phyloP scores from a whole-genome alignment of 164 flowering plant species.

The Piper betle region DNA sequence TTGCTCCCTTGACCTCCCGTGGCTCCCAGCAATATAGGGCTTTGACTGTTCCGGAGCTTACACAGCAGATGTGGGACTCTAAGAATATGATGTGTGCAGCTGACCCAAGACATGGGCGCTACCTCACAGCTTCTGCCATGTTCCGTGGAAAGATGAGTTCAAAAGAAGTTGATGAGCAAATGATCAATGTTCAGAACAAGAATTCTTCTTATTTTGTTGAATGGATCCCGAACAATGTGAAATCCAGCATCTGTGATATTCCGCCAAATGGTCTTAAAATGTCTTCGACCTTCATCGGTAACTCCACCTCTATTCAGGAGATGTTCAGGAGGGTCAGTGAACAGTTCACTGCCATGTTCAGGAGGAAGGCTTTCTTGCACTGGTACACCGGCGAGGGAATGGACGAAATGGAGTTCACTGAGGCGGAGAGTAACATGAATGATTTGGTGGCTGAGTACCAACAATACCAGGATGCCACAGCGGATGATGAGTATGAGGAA shows the following conservation, averaged over 20 bases:
- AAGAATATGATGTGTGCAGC: constrained; percentile 1
- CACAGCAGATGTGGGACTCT: neutral
- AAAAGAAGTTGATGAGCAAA: neutral
- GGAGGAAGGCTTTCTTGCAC: neutral
- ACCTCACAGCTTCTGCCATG: constrained; percentile 1
- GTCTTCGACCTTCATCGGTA: constrained; percentile 1
- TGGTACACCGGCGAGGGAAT: neutral
- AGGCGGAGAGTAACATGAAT: neutral
- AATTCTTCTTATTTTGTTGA: constrained; percentile 1
- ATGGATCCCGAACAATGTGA: constrained; percentile 2
- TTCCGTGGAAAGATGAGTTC: constrained; percentile 2
- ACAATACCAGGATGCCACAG: constrained; percentile 1
- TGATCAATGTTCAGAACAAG: constrained; percentile 1
- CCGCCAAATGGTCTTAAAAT: neutral
- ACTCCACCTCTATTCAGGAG: neutral
- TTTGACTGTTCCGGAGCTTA: neutral
- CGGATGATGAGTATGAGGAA: neutral
- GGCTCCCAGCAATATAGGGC: neutral
- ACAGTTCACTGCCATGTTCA: neutral
- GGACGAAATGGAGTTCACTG: neutral
- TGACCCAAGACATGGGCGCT: constrained; percentile 1
- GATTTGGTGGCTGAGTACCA: constrained; percentile 2
- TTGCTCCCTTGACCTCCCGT: neutral
- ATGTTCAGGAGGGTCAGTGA: neutral
- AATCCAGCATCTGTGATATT: constrained; percentile 1